Conservation (phyloP, 2,329 filamentous ascomycete genomes). For the Xylariaceae sp. region DNA sequence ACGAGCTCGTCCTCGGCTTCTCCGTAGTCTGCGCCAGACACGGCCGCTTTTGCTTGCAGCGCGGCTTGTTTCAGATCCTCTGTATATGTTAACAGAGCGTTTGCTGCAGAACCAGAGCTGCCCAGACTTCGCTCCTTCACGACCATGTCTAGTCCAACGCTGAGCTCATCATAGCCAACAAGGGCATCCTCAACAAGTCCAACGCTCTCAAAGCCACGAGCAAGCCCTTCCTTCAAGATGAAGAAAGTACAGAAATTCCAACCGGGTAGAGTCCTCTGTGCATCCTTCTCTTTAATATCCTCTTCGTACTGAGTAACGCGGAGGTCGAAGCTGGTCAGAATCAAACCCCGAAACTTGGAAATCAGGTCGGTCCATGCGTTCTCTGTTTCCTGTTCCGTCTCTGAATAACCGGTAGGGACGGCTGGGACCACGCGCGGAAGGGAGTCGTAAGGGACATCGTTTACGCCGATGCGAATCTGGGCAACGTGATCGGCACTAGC, state of each 20-base stretch:
- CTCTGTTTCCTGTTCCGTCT: slow-evolving; percentile 73
- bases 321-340: slow-evolving; percentile 84
- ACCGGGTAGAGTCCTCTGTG: slow-evolving; percentile 78
- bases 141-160: slow-evolving; percentile 78
- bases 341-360: slow-evolving; percentile 79
- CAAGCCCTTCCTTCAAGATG: slow-evolving; percentile 91
- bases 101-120: slow-evolving; percentile 62
- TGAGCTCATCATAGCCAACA: slow-evolving; percentile 91
- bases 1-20: slow-evolving; percentile 38
- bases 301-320: slow-evolving; percentile 94
- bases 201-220: slow-evolving; percentile 91
- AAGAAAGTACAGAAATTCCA: slow-evolving; percentile 99
- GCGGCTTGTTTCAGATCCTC: slow-evolving; percentile 65
- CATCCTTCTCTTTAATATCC: slow-evolving; percentile 91
- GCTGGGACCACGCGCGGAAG: slow-evolving; percentile 60
- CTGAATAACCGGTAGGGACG: slow-evolving; percentile 60
- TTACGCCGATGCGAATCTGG: slow-evolving; percentile 76
- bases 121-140: slow-evolving; percentile 69
- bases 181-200: slow-evolving; percentile 93
- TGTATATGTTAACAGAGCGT: slow-evolving; percentile 67
- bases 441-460: slow-evolving; percentile 63
- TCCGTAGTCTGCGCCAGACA: slow-evolving; percentile 33
- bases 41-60: slow-evolving; percentile 46
- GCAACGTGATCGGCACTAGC: slow-evolving; percentile 71
- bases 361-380: slow-evolving; percentile 82